phyloP scores from a whole-genome alignment of 345 rosid genomes.

The Pugionium dolabratum region DNA sequence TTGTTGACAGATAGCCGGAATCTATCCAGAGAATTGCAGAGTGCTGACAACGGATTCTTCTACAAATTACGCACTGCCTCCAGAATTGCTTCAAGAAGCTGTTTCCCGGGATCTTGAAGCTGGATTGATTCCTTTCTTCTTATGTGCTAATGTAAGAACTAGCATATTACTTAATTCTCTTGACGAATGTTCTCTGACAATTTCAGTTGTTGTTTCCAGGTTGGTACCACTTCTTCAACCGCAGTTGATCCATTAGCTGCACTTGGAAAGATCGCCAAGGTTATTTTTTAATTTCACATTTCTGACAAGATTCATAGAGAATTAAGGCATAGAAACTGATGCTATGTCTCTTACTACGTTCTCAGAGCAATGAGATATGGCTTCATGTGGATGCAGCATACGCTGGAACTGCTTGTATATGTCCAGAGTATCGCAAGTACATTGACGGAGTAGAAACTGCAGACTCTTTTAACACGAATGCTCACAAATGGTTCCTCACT shows the following conservation, averaged over 20 bases:
- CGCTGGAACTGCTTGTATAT: slow-evolving; percentile 92
- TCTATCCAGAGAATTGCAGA: slow-evolving; percentile 70
- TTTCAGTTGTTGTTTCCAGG: slow-evolving; percentile 43
- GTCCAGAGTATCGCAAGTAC: slow-evolving; percentile 78
- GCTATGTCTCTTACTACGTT: background rate
- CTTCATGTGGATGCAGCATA: slow-evolving; percentile 92
- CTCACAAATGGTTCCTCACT: slow-evolving; percentile 91
- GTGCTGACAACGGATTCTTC: slow-evolving; percentile 63
- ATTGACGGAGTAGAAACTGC: slow-evolving; percentile 85
- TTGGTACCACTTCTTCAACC: slow-evolving; percentile 88
- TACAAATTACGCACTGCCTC: slow-evolving; percentile 66
- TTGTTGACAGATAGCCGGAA: slow-evolving; percentile 70
- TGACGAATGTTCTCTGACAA: background rate
- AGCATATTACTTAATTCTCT: background rate
- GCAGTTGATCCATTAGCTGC: slow-evolving; percentile 76
- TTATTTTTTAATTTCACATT: slow-evolving; percentile 35
- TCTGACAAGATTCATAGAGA: slow-evolving; percentile 2
- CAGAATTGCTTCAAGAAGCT: slow-evolving; percentile 56
- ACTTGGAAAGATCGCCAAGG: slow-evolving; percentile 71
- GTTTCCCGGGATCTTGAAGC: slow-evolving; percentile 63
- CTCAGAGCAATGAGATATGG: slow-evolving; percentile 73
- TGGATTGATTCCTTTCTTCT: slow-evolving; percentile 79
- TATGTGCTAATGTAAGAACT: slow-evolving; percentile 75
- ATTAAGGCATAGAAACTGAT: background rate
- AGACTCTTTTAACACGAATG: slow-evolving; percentile 91